Evolutionary conservation across 257 asterid species (phyloP).

Genomic region (Catharanthus roseus): DNA sequence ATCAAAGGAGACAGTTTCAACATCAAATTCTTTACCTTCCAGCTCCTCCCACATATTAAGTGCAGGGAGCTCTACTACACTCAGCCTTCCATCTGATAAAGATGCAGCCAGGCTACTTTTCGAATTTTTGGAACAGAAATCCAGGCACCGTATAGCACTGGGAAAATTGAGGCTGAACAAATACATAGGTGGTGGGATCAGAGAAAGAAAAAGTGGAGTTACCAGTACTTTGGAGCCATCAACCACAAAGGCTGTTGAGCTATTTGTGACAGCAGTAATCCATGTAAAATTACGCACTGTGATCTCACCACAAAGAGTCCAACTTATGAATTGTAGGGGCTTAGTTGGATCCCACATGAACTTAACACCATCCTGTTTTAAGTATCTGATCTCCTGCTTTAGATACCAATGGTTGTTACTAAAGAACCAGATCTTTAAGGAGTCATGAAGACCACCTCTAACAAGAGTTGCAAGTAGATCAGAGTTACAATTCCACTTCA

Average conservation of each 20-base stretch:
- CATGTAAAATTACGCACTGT: conserved; percentile 58
- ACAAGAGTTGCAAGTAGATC: conserved; percentile 85
- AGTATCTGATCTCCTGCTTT: conserved; percentile 80
- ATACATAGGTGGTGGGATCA: conserved; percentile 93
- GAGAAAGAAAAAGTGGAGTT: conserved; percentile 69
- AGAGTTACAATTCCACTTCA: conserved; percentile 85
- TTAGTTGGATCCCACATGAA: conserved; percentile 81
- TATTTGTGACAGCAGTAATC: conserved; percentile 74
- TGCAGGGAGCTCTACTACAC: conserved; percentile 73
- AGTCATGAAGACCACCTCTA: conserved; percentile 59
- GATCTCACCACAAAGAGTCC: conserved; percentile 74
- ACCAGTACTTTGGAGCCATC: conserved; percentile 68
- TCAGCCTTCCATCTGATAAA: conserved; percentile 79
- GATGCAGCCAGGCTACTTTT: conserved; percentile 63
- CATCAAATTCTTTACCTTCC: conserved; percentile 57
- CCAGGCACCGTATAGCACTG: conserved; percentile 49
- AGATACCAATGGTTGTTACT: conserved; percentile 90
- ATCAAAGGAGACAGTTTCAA: conserved; percentile 51
- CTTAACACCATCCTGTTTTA: conserved; percentile 53
- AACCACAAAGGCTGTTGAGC: conserved; percentile 78
- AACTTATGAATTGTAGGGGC: conserved; percentile 59
- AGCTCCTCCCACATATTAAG: conserved; percentile 85
- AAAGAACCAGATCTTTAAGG: conserved; percentile 74
- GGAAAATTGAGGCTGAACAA: conserved; percentile 63
- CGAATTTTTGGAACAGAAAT: conserved; percentile 37